Conservation (phyloP, 129 eudicot species). For the Artemisia tridentata region DNA sequence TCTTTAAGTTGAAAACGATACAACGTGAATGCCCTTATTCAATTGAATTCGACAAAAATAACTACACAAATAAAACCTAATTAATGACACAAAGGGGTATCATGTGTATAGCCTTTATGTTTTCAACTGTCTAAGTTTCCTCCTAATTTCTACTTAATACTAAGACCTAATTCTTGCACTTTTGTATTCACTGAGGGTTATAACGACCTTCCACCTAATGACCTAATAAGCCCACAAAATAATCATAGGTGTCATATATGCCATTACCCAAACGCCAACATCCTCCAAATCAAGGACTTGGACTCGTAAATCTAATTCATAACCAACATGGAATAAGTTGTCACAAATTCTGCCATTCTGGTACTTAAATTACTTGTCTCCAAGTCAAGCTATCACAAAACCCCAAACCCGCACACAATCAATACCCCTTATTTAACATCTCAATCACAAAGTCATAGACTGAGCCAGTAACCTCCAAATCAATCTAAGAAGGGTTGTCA, state of each 20-base stretch:
- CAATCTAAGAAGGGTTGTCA: background rate
- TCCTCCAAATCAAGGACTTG: no score
- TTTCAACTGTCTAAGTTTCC: background rate
- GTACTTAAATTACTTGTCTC: no score
- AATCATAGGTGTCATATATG: background rate
- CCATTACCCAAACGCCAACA: background rate
- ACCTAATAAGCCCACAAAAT: slow-evolving; percentile 1
- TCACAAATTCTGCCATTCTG: no score
- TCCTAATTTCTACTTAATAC: background rate
- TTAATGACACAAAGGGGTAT: background rate
- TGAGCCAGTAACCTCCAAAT: no score
- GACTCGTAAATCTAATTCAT: no score
- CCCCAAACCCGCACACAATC: no score
- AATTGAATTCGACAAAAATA: background rate
- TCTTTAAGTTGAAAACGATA: background rate
- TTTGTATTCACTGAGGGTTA: background rate
- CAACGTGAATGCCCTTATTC: background rate
- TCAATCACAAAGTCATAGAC: background rate
- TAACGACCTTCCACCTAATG: background rate
- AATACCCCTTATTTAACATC: background rate
- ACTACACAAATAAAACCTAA: background rate
- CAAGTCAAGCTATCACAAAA: no score
- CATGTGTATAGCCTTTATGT: background rate
- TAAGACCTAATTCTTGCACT: background rate
- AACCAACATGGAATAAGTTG: no score